phyloP scores from a whole-genome alignment of 768 basidiomycete species.

The Mycena polygramma region DNA sequence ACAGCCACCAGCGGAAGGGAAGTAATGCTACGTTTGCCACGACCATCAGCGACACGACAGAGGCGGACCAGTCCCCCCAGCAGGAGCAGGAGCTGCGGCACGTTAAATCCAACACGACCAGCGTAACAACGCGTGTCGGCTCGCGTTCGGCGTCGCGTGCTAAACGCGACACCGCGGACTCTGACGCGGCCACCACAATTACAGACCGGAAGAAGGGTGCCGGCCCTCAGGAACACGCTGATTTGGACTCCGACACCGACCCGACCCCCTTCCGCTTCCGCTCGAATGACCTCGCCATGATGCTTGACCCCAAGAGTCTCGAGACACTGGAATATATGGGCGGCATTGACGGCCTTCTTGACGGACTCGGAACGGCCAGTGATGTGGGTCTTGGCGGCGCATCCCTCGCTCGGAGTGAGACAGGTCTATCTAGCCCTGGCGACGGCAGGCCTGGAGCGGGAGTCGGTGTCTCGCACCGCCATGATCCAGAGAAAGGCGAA shows the following conservation, averaged over 20 bases:
- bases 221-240: slow-evolving; percentile 39
- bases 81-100: slow-evolving; percentile 49
- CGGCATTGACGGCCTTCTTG: slow-evolving; percentile 74
- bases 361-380: slow-evolving; percentile 79
- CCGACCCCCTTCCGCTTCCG: slow-evolving; percentile 80
- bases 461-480: slow-evolving; percentile 39
- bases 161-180: slow-evolving; percentile 39
- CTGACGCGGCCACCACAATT: slow-evolving; percentile 26
- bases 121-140: slow-evolving; percentile 53
- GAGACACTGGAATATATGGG: slow-evolving; percentile 76
- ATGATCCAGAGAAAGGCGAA: slow-evolving; percentile 43
- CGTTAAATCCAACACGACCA: slow-evolving; percentile 54
- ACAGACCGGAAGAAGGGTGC: slow-evolving; percentile 41
- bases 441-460: slow-evolving; percentile 41
- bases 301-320: slow-evolving; percentile 91
- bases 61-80: slow-evolving; percentile 56
- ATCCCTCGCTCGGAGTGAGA: slow-evolving; percentile 28
- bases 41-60: slow-evolving; percentile 58
- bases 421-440: slow-evolving; percentile 31
- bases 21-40: slow-evolving; percentile 71
- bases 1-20: slow-evolving; percentile 63
- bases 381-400: slow-evolving; percentile 57
- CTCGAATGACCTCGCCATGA: slow-evolving; percentile 81
- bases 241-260: slow-evolving; percentile 62
- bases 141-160: slow-evolving; percentile 40